Evolutionary conservation across 2,329 filamentous ascomycete species (phyloP), one percentile per base, ranked within the genome.

Genomic region (Alternaria arbusti): DNA sequence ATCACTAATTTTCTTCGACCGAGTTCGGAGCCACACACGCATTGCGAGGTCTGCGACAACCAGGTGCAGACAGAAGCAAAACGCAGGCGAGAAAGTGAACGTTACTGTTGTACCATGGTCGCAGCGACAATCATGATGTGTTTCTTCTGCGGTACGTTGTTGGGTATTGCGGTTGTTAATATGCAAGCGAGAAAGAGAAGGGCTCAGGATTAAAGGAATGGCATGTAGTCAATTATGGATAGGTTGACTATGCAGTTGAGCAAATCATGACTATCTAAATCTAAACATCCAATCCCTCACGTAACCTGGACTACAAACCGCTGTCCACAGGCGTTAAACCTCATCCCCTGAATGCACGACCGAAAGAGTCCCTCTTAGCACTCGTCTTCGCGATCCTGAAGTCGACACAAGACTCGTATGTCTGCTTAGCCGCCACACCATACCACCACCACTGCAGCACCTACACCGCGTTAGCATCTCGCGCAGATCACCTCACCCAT

Each of bases 401-500:
- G 70, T 89, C 88, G 44, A 89, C 80, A 73, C 87, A 90, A 56
- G 84, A 84, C 78, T 88, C 85, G 70, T 90, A 89, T 2, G 87
- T 88, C 81, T 90, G 88, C 62, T 83, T 72, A 50, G 86, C 84
- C 59, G 78, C 80, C 8, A 77, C 77, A 5, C 86, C 86, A 66
- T 87, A 83, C 88, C 88, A 90, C 75, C 84, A 88, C 86, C 87
- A 89, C 76, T 89, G 88, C 59, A 90, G 70, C 84, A 85, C 59
- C 56, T 68, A 25, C 49, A 44, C 25, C 2, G 5, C 10, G 47
- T 64, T 44, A 62, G 58, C 44, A 15, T 13, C 6, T 22, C 20
- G 1, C 6, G 2, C 13, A 36, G 8, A 20, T 10, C n/a, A n/a
- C 22, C 12, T 2, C 12, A n/a, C 36, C 13, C 32, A 13, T 26